These are phyloP conservation scores for Didymella sp. DNA, from an alignment of 2,329 filamentous ascomycete species.

Conservation along the genomic window DNA sequence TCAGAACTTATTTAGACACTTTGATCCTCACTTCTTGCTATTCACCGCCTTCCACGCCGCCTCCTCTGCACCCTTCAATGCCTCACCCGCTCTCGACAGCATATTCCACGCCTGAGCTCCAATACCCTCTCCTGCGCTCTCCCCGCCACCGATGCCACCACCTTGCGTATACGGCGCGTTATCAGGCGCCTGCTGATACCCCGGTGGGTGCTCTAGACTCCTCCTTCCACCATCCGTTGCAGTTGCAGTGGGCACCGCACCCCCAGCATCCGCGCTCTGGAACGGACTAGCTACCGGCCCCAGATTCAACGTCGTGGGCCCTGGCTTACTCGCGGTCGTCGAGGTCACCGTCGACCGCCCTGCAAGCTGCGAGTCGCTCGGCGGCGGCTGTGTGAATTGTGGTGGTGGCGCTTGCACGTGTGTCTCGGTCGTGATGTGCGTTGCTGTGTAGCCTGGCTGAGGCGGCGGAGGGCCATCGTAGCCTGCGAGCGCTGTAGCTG, in stretches of 20 bases:
- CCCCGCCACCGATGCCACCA: constrained; percentile 44
- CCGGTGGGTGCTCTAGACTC: constrained; percentile 54
- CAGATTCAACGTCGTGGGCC: constrained; percentile 50
- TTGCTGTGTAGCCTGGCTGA: constrained; percentile 47
- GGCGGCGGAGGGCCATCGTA: constrained; percentile 39
- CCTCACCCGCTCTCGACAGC: constrained; percentile 47
- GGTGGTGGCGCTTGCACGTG: constrained; percentile 39
- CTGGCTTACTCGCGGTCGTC: constrained; percentile 34
- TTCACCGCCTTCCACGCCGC: constrained; percentile 46
- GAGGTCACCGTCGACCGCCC: constrained; percentile 48
- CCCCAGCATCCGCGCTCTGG: constrained; percentile 32
- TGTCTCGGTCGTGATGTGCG: constrained; percentile 43
- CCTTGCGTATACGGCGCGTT: constrained; percentile 51
- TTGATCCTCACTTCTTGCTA: constrained; percentile 28
- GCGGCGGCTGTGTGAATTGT: constrained; percentile 51
- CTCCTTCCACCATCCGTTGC: constrained; percentile 19
- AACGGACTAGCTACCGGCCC: constrained; percentile 44
- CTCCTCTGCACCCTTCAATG: constrained; percentile 46
- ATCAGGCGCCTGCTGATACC: constrained; percentile 56
- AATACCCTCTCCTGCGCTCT: constrained; percentile 36
- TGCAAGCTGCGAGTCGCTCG: constrained; percentile 47
- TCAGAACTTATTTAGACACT: not conserved
- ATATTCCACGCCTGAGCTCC: constrained; percentile 46
- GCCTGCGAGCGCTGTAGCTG: constrained; percentile 23
- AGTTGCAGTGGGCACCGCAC: constrained; percentile 23